phyloP scores from a whole-genome alignment of 164 flowering plant genomes.

The Tetracentron sinense region DNA sequence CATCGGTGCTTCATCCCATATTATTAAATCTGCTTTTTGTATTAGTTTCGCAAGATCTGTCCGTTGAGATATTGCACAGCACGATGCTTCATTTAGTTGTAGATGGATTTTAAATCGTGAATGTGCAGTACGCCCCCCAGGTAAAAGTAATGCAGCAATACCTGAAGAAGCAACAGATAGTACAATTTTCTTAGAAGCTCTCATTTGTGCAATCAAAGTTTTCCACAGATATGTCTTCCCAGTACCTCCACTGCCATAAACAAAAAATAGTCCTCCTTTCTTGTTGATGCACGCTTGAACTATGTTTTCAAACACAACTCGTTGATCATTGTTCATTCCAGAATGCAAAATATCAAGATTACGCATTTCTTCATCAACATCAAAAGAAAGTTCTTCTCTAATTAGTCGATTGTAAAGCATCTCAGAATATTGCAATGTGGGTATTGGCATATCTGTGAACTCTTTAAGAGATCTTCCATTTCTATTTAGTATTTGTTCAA shows the following conservation, averaged over 20 bases:
- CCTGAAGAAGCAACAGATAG: background rate
- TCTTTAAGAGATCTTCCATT: no score
- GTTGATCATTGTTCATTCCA: no score
- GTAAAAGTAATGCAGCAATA: background rate
- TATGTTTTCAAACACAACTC: no score
- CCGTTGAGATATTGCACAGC: background rate
- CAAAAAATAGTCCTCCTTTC: background rate
- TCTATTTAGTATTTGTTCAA: no score
- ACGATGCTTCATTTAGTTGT: background rate
- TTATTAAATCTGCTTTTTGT: background rate
- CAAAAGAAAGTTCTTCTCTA: no score
- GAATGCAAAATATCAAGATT: no score
- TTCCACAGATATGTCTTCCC: background rate
- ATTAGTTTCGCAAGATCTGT: background rate
- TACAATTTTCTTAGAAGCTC: background rate
- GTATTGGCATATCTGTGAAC: no score
- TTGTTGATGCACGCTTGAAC: no score
- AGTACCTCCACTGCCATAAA: background rate
- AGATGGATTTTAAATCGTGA: background rate
- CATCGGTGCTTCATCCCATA: slow-evolving; percentile 1
- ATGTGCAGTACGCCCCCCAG: background rate
- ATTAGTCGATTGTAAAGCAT: no score
- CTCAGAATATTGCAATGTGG: no score
- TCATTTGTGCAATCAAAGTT: background rate
- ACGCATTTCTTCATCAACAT: no score